Evolutionary conservation across 768 basidiomycete genomes (phyloP).

Genomic region (Wakefieldia striispora): DNA sequence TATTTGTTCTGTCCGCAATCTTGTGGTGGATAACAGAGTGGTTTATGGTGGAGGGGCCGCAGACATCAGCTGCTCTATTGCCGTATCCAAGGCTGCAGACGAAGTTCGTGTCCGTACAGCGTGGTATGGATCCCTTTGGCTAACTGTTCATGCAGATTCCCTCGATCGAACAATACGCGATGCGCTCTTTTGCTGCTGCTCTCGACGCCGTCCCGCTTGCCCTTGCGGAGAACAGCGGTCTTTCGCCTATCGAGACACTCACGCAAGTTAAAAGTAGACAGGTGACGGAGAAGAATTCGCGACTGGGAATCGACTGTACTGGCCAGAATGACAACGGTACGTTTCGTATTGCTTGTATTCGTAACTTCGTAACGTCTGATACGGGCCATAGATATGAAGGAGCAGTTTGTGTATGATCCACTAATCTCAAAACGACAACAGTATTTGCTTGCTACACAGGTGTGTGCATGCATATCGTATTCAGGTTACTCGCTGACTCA

Average conservation of each 20-base stretch:
- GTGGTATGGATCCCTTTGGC: neutral
- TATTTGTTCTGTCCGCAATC: constrained; percentile 93
- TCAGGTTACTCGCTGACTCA: constrained; percentile 7
- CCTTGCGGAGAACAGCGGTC: constrained; percentile 95
- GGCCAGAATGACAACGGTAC: constrained; percentile 82
- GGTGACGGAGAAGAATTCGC: constrained; percentile 78
- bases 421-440: constrained; percentile 97
- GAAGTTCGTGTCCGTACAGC: constrained; percentile 49
- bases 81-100: constrained; percentile 92
- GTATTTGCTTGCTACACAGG: constrained; percentile 95
- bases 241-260: constrained; percentile 96
- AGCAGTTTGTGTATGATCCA: constrained; percentile 96
- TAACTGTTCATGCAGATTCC: constrained; percentile 60
- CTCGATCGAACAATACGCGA: constrained; percentile 98
- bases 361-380: neutral
- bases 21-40: constrained; percentile 92
- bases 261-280: constrained; percentile 94
- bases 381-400: constrained; percentile 80
- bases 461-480: constrained; percentile 28
- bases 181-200: constrained; percentile 97
- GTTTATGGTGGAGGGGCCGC: constrained; percentile 99
- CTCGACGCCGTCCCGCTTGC: constrained; percentile 95
- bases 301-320: constrained; percentile 91
- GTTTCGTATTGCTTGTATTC: constrained; percentile 19
- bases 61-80: constrained; percentile 92